These are phyloP conservation scores for Penicillium brevicompactum DNA, from an alignment of 2,329 filamentous ascomycete genomes.

Conservation along the genomic window DNA sequence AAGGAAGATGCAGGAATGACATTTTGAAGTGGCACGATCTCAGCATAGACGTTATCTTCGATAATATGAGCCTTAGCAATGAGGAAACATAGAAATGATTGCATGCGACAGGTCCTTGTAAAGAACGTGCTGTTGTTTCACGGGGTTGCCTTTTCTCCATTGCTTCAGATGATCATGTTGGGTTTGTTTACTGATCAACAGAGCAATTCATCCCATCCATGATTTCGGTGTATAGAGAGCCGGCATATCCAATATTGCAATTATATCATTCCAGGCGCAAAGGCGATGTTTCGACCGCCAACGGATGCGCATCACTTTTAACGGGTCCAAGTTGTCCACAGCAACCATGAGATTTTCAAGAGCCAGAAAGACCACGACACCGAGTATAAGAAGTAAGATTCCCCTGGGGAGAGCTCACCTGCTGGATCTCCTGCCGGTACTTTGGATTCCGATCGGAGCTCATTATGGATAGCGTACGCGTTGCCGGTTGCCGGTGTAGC, in stretches of 20 bases:
- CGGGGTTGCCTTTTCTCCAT: too few species aligned
- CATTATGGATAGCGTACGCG: slow-evolving; percentile 54
- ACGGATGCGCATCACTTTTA: background rate
- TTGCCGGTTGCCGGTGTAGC: background rate
- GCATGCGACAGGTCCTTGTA: background rate
- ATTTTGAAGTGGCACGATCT: background rate
- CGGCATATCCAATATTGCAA: background rate
- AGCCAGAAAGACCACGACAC: background rate
- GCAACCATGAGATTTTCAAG: background rate
- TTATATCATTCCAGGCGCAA: background rate
- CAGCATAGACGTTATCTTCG: background rate
- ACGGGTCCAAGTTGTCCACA: background rate
- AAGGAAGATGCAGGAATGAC: background rate
- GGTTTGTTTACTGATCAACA: too few species aligned
- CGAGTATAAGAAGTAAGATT: background rate
- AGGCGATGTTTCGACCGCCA: background rate
- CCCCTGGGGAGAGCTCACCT: slow-evolving; percentile 59
- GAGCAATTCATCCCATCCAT: background rate
- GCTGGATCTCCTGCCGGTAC: slow-evolving; percentile 97
- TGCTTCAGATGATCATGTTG: too few species aligned
- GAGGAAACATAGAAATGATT: background rate
- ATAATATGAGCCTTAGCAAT: background rate
- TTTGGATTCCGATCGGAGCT: slow-evolving; percentile 72
- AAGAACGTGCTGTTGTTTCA: too few species aligned
- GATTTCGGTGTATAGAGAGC: background rate